These are phyloP conservation scores for Cyberlindnera meyerae DNA, from an alignment of 805 yeast genomes.

Conservation along the genomic window DNA sequence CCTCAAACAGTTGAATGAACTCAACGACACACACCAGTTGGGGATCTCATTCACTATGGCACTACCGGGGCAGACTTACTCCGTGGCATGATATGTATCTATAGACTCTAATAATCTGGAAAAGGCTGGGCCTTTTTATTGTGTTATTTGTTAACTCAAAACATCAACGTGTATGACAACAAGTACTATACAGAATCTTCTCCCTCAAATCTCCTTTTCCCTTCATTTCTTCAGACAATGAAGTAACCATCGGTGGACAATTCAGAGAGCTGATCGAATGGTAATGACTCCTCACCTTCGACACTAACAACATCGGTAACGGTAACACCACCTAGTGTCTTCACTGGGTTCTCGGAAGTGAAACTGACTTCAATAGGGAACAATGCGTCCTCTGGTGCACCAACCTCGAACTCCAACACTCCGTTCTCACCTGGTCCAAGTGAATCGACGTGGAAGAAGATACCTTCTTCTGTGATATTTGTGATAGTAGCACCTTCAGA, in stretches of 20 bases:
- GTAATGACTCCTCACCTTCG: slow-evolving; percentile 52
- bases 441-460: slow-evolving; percentile 57
- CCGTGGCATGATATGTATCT: not conserved
- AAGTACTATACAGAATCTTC: not conserved
- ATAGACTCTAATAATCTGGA: not conserved
- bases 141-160: no score
- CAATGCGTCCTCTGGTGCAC: slow-evolving; percentile 73
- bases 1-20: slow-evolving; percentile 42
- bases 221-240: slow-evolving; percentile 45
- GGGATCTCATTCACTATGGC: slow-evolving; percentile 47
- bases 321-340: slow-evolving; percentile 61
- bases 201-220: not conserved
- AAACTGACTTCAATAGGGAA: slow-evolving; percentile 84
- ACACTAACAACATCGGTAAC: slow-evolving; percentile 52
- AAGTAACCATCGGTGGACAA: slow-evolving; percentile 55
- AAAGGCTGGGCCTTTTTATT: slow-evolving; percentile 1
- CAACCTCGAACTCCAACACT: slow-evolving; percentile 73
- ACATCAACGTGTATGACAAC: no score
- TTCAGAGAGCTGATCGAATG: slow-evolving; percentile 61
- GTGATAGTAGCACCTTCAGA: slow-evolving; percentile 51
- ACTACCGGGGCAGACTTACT: slow-evolving; percentile 48
- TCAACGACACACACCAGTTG: slow-evolving; percentile 37
- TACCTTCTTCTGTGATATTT: slow-evolving; percentile 62
- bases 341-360: slow-evolving; percentile 40
- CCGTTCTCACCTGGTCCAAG: slow-evolving; percentile 55